These are phyloP conservation scores for Alternaria novae-zelandiae DNA, from an alignment of 2,329 filamentous ascomycete genomes.

Conservation along the genomic window DNA sequence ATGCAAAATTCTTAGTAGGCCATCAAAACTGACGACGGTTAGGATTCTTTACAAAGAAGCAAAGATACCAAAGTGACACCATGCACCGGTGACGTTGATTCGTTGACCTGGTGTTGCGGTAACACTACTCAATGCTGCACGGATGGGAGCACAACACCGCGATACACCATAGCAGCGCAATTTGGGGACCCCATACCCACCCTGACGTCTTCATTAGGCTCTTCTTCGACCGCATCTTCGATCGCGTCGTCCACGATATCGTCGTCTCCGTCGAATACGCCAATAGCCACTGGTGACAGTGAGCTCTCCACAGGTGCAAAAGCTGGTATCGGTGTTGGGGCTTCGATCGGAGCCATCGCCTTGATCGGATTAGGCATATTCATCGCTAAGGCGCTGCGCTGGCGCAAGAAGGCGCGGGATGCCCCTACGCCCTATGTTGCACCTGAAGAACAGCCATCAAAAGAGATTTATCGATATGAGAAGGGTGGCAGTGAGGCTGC, in stretches of 20 bases:
- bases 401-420: constrained; percentile 2
- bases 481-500: background rate
- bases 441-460: background rate
- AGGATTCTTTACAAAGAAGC: background rate
- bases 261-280: background rate
- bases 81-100: background rate
- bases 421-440: background rate
- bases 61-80: background rate
- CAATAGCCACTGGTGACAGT: background rate
- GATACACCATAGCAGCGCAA: constrained; percentile 8
- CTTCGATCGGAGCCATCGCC: constrained; percentile 2
- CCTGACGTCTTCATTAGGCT: background rate
- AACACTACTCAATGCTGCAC: background rate
- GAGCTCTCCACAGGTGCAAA: background rate
- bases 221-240: background rate
- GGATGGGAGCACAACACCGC: background rate
- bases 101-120: background rate
- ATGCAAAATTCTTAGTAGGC: background rate
- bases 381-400: constrained; percentile 12
- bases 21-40: background rate
- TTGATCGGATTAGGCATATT: constrained; percentile 11
- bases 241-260: background rate
- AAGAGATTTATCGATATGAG: constrained; percentile 1
- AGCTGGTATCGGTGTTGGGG: constrained; percentile 8
- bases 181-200: constrained; percentile 12